These are phyloP conservation scores for Kwoniella dejecticola DNA, from an alignment of 768 basidiomycete species.

Conservation along the genomic window DNA sequence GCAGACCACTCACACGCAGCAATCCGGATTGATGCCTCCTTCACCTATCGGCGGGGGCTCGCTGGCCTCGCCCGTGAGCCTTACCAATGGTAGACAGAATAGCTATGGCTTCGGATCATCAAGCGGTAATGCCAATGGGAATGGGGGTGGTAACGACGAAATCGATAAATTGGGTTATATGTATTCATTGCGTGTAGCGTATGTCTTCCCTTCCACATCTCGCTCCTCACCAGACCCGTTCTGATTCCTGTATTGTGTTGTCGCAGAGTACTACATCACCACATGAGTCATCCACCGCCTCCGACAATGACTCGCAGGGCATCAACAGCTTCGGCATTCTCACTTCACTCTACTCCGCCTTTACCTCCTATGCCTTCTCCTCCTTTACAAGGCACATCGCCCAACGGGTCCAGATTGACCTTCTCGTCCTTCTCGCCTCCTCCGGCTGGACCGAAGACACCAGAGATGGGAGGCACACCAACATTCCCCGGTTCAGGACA, in stretches of 20 bases:
- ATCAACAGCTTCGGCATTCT: conserved; percentile 14
- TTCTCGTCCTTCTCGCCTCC: conserved; percentile 20
- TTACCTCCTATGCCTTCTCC: conserved; percentile 27
- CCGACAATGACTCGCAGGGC: conserved; percentile 11
- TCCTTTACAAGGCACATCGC: conserved; percentile 29
- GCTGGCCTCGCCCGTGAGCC: conserved; percentile 17
- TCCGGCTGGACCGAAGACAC: conserved; percentile 14
- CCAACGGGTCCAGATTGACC: conserved; percentile 30
- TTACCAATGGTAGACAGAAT: conserved; percentile 8
- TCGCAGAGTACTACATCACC: conserved; percentile 38
- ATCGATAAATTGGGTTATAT: conserved; percentile 44
- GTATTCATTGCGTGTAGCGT: conserved; percentile 52
- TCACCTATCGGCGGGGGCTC: conserved; percentile 14
- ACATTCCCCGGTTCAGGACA: background rate
- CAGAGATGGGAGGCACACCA: conserved; percentile 13
- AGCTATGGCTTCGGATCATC: conserved; percentile 1
- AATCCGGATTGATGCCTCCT: conserved; percentile 20
- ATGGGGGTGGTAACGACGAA: conserved; percentile 20
- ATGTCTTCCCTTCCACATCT: conserved; percentile 4
- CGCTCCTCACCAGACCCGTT: background rate
- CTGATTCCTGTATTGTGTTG: too few species aligned
- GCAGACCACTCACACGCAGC: conserved; percentile 14
- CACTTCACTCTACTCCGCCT: conserved; percentile 23
- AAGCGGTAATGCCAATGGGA: too few species aligned
- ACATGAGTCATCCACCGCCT: conserved; percentile 29